Evolutionary conservation across 129 eudicot species (phyloP).

Genomic region (Helichrysum umbraculigerum): DNA sequence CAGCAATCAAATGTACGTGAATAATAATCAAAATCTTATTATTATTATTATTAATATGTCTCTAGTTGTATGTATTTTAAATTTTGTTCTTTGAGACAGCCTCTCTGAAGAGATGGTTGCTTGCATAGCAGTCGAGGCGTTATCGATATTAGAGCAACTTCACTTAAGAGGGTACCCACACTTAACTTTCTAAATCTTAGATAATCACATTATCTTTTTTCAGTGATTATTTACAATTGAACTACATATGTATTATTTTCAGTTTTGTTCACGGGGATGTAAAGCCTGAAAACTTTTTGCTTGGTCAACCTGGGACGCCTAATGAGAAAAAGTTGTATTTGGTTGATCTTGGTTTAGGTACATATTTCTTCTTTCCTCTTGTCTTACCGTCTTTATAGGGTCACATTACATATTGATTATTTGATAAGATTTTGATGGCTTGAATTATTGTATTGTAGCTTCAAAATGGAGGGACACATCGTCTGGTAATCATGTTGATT

Average conservation of each 20-base stretch:
- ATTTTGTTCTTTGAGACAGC: constrained; percentile 32
- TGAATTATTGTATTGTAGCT: constrained; percentile 42
- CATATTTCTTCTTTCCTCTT: not conserved
- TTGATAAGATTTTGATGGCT: not conserved
- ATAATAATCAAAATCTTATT: not conserved
- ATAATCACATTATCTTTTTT: too few species aligned
- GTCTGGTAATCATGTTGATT: constrained; percentile 71
- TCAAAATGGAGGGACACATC: constrained; percentile 72
- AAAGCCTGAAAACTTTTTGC: constrained; percentile 92
- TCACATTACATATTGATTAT: too few species aligned
- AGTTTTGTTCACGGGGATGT: constrained; percentile 97
- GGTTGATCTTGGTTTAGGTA: constrained; percentile 95
- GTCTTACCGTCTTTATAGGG: not conserved
- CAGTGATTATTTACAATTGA: too few species aligned
- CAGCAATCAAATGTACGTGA: constrained; percentile 50
- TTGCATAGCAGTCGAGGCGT: constrained; percentile 84
- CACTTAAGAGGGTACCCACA: constrained; percentile 58
- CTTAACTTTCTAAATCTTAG: too few species aligned
- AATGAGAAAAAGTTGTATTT: constrained; percentile 77
- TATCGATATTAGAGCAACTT: constrained; percentile 81
- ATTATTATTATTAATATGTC: not conserved
- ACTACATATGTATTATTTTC: not conserved
- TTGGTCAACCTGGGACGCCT: constrained; percentile 81
- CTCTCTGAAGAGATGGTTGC: constrained; percentile 89
- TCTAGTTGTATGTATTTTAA: not conserved